These are phyloP conservation scores for Golubevia pallescens DNA, from an alignment of 1,284 basidiomycete genomes.

Conservation along the genomic window DNA sequence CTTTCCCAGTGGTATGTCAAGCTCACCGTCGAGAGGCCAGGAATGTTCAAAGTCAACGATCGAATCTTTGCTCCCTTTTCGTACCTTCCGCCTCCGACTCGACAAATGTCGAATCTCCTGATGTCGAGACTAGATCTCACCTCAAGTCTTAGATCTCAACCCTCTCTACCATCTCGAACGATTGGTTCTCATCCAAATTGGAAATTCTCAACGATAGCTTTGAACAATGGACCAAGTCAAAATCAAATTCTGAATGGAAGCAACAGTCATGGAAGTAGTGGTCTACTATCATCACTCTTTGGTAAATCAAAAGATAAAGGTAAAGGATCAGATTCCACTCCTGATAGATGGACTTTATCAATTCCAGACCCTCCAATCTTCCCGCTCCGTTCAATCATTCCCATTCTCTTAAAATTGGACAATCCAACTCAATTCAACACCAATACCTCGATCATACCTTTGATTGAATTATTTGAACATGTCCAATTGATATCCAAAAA, in stretches of 20 bases:
- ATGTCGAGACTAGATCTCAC: conserved; percentile 22
- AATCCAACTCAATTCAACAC: conserved; percentile 11
- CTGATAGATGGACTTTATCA: conserved; percentile 29
- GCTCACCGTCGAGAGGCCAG: conserved; percentile 42
- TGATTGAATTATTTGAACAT: conserved; percentile 13
- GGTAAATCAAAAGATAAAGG: conserved; percentile 8
- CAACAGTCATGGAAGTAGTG: background rate
- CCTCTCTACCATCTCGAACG: background rate
- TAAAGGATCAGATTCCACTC: conserved; percentile 7
- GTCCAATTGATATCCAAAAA: conserved; percentile 7
- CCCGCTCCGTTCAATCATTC: conserved; percentile 31
- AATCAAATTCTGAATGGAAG: background rate
- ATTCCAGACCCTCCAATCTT: conserved; percentile 27
- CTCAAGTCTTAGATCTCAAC: conserved; percentile 20
- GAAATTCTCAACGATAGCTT: conserved; percentile 12
- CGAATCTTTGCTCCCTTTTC: conserved; percentile 50
- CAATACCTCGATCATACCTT: conserved; percentile 12
- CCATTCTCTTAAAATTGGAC: conserved; percentile 25
- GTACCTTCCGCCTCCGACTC: conserved; percentile 43
- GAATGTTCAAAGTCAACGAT: conserved; percentile 40
- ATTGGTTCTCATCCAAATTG: conserved; percentile 2
- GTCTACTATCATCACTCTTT: background rate
- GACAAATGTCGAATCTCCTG: conserved; percentile 16
- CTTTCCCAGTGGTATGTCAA: conserved; percentile 40
- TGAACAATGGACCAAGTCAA: conserved; percentile 11